Conservation (phyloP, 192 early-diverging fungal genomes). For the Chytriomyces sp. region DNA sequence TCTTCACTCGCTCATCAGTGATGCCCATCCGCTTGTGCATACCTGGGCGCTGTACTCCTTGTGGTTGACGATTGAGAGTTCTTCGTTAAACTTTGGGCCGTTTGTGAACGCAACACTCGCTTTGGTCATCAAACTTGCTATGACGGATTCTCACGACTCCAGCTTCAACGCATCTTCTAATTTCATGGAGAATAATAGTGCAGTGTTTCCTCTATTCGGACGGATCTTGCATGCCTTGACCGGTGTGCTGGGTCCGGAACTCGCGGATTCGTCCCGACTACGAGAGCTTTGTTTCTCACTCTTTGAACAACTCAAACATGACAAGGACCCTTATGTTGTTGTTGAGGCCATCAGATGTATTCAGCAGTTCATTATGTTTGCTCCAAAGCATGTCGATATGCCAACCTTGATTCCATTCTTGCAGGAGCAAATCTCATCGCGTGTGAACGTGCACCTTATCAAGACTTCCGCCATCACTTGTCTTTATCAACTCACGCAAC, state of each 20-base stretch:
- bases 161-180: slow-evolving; percentile 75
- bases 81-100: slow-evolving; percentile 88
- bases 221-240: slow-evolving; percentile 86
- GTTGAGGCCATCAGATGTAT: slow-evolving; percentile 84
- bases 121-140: slow-evolving; percentile 82
- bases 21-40: slow-evolving; percentile 92
- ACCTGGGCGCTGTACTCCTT: slow-evolving; percentile 89
- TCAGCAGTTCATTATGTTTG: slow-evolving; percentile 89
- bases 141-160: slow-evolving; percentile 85
- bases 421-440: slow-evolving; percentile 64
- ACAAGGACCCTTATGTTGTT: slow-evolving; percentile 73
- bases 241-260: slow-evolving; percentile 89
- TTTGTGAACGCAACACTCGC: slow-evolving; percentile 87
- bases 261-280: slow-evolving; percentile 69
- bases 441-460: slow-evolving; percentile 51
- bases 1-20: slow-evolving; percentile 85
- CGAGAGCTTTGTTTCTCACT: slow-evolving; percentile 81
- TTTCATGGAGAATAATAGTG: slow-evolving; percentile 62
- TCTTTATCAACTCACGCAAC: slow-evolving; percentile 81
- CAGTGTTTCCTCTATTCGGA: slow-evolving; percentile 70
- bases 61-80: slow-evolving; percentile 80
- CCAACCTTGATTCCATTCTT: slow-evolving; percentile 71
- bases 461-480: slow-evolving; percentile 81
- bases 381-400: slow-evolving; percentile 72
- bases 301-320: slow-evolving; percentile 77